Conservation (phyloP, 306 rosid species). For the Potentilla sterilis region DNA sequence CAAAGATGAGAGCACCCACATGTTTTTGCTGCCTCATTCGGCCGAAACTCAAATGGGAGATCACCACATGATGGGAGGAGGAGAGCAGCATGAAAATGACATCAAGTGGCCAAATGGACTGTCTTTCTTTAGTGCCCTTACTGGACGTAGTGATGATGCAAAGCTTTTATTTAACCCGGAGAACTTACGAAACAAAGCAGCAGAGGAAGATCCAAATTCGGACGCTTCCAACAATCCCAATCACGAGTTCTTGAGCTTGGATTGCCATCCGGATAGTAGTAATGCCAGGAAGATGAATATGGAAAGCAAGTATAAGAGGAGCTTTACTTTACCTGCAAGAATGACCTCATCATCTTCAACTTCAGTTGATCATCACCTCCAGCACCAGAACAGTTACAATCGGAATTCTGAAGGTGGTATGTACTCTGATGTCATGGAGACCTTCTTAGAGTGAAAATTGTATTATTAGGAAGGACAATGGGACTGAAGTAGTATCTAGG, state of each 20-base stretch:
- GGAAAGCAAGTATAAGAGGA: conserved; percentile 77
- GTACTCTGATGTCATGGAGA: conserved; percentile 92
- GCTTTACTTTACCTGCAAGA: conserved; percentile 77
- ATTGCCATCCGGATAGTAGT: conserved; percentile 52
- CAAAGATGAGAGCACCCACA: conserved; percentile 63
- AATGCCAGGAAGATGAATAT: conserved; percentile 48
- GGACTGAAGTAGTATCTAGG: conserved; percentile 56
- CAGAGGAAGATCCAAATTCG: conserved; percentile 41
- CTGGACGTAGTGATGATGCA: conserved; percentile 72
- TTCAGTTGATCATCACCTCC: conserved; percentile 69
- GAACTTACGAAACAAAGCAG: conserved; percentile 52
- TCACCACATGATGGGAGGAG: conserved; percentile 53
- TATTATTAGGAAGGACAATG: conserved; percentile 16
- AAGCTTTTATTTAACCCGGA: conserved; percentile 83
- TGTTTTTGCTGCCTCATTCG: conserved; percentile 77
- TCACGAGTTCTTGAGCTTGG: conserved; percentile 86
- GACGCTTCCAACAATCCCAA: conserved; percentile 47
- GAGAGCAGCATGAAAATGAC: conserved; percentile 58
- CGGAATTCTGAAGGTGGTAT: conserved; percentile 69
- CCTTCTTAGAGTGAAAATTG: conserved; percentile 72
- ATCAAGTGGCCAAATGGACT: conserved; percentile 93
- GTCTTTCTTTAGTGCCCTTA: conserved; percentile 86
- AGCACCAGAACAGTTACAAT: conserved; percentile 46
- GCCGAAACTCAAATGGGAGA: conserved; percentile 67
- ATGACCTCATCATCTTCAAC: conserved; percentile 84